Evolutionary conservation across 148 eudicot species (phyloP).

Genomic region (Amaranthus cruentus): DNA sequence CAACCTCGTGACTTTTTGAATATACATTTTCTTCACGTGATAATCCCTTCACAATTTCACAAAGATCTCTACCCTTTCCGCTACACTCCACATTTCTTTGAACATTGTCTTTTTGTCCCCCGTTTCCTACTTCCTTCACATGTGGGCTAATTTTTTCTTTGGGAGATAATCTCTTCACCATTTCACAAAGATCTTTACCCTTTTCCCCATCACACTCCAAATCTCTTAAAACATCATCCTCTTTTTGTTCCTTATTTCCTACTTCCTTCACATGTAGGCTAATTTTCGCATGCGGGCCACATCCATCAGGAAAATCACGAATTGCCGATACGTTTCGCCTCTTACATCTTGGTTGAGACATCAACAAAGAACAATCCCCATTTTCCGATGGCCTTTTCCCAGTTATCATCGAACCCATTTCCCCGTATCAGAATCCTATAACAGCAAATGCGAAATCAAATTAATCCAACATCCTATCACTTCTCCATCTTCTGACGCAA

Average conservation of each 20-base stretch:
- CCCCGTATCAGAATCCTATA: neutral
- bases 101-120: neutral
- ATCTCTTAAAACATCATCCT: neutral
- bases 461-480: neutral
- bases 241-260: neutral
- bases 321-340: conserved; percentile 22
- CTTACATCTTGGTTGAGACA: conserved; percentile 14
- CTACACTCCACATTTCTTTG: neutral
- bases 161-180: conserved; percentile 19
- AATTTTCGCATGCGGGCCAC: conserved; percentile 46
- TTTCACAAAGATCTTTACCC: conserved; percentile 14
- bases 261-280: neutral
- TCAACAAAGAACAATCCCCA: conserved; percentile 7
- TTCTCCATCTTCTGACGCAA: too few relatives aligned
- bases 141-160: neutral
- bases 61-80: conserved; percentile 6
- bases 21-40: conserved; percentile 19
- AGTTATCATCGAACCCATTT: conserved; percentile 16
- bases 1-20: neutral
- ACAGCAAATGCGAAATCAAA: neutral
- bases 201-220: neutral
- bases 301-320: conserved; percentile 71
- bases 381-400: conserved; percentile 8
- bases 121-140: neutral
- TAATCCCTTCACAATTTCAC: conserved; percentile 22